Percentiles rank a stretch among this genome's conserved stretches.
Evolutionary conservation across 2,329 filamentous ascomycete species (phyloP).

Genomic region (Periconia macrospinosa): DNA sequence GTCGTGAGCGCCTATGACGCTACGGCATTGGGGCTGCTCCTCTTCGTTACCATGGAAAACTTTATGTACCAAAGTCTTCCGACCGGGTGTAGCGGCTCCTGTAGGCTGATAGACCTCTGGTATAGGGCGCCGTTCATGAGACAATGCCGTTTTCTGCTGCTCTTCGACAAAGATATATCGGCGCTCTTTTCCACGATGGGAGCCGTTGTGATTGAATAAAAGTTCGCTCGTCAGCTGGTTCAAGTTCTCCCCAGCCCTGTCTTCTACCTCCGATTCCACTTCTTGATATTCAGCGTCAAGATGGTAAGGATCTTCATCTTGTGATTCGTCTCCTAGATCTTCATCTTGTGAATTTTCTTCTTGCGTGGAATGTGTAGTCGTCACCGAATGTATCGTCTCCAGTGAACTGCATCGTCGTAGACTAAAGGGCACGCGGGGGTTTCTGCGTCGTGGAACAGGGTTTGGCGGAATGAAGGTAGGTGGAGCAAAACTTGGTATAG

Average conservation of each 20-base stretch:
- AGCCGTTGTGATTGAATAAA: background rate
- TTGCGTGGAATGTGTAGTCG: slow-evolving; percentile 15
- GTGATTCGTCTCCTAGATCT: slow-evolving; percentile 9
- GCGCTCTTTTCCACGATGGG: background rate
- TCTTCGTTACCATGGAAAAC: background rate
- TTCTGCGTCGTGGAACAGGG: slow-evolving; percentile 7
- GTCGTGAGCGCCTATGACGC: background rate
- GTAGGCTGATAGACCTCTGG: background rate
- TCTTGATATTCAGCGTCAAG: background rate
- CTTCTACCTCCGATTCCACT: background rate
- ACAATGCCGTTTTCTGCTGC: background rate
- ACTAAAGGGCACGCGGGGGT: slow-evolving; percentile 22
- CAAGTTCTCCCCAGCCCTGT: background rate
- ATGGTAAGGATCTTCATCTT: slow-evolving; percentile 17
- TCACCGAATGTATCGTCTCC: slow-evolving; percentile 37
- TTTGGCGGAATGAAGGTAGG: no score
- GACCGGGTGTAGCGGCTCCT: no score
- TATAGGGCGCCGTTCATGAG: background rate
- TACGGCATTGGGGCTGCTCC: background rate
- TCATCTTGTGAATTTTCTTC: slow-evolving; percentile 11
- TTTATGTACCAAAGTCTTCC: background rate
- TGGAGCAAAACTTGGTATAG: slow-evolving; percentile 22
- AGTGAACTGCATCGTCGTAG: slow-evolving; percentile 29
- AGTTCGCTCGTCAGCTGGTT: background rate
- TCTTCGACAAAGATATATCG: background rate